phyloP scores from a whole-genome alignment of 441 rosid genomes.

The Codiaeum variegatum region DNA sequence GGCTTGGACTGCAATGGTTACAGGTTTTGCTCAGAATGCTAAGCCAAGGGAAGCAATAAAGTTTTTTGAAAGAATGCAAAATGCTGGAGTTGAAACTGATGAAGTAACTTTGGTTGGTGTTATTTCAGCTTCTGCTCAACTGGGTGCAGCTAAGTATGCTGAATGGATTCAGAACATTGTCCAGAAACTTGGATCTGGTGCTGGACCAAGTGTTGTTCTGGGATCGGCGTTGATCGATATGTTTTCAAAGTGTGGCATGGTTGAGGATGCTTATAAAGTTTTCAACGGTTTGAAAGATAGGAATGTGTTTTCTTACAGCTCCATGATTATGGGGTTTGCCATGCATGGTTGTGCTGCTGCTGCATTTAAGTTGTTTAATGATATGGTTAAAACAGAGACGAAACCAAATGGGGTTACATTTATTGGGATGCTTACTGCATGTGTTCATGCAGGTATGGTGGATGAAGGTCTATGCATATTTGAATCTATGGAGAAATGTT shows the following conservation, averaged over 20 bases:
- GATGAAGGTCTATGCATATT: constrained; percentile 62
- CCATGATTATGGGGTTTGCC: constrained; percentile 80
- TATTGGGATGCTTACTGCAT: constrained; percentile 72
- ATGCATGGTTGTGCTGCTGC: constrained; percentile 60
- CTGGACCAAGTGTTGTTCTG: constrained; percentile 43
- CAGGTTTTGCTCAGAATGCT: constrained; percentile 66
- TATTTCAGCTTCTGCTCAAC: constrained; percentile 80
- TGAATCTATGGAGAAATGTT: constrained; percentile 48
- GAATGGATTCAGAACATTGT: constrained; percentile 47
- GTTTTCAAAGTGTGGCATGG: constrained; percentile 79
- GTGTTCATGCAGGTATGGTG: constrained; percentile 72
- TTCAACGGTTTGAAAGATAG: constrained; percentile 50
- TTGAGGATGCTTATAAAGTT: constrained; percentile 54
- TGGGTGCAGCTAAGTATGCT: constrained; percentile 59
- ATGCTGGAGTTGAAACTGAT: constrained; percentile 42
- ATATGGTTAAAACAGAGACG: constrained; percentile 49
- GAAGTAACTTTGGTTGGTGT: constrained; percentile 56
- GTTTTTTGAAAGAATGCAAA: constrained; percentile 59
- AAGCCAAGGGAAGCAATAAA: constrained; percentile 64
- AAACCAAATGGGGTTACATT: constrained; percentile 72
- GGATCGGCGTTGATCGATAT: constrained; percentile 83
- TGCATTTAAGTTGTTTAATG: constrained; percentile 53
- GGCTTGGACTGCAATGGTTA: constrained; percentile 80
- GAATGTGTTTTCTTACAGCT: constrained; percentile 76
- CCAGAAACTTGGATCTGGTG: constrained; percentile 32